phyloP scores from a whole-genome alignment of 2,329 filamentous ascomycete species.

The Arthrinium phaeospermum region DNA sequence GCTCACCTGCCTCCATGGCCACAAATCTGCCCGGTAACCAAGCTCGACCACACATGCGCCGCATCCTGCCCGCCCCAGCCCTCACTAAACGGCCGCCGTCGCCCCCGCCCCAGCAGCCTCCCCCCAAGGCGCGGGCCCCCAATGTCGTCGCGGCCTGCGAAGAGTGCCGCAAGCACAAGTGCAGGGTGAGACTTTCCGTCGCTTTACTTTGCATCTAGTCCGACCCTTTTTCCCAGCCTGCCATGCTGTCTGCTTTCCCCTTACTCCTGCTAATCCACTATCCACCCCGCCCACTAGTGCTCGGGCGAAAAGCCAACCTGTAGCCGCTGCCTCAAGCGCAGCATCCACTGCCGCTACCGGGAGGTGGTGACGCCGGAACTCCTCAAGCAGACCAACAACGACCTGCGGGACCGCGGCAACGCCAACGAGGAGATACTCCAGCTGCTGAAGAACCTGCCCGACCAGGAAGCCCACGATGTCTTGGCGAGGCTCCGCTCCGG shows the following conservation, averaged over 20 bases:
- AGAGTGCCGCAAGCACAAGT: conserved; percentile 40
- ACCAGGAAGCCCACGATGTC: conserved; percentile 41
- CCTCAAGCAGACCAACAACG: conserved; percentile 38
- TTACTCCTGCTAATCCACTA: neutral
- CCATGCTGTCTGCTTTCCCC: no score
- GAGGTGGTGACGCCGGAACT: conserved; percentile 40
- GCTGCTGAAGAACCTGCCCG: conserved; percentile 29
- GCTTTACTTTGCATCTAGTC: neutral
- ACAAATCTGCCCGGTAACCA: neutral
- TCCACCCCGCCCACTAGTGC: conserved; percentile 31
- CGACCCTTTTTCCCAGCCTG: no score
- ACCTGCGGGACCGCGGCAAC: conserved; percentile 35
- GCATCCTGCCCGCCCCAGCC: neutral
- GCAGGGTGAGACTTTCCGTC: conserved; percentile 33
- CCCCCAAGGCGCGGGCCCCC: neutral
- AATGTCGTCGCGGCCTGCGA: conserved; percentile 34
- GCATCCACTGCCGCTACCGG: conserved; percentile 37
- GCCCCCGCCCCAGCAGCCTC: neutral
- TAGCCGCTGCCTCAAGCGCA: conserved; percentile 36
- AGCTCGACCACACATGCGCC: neutral
- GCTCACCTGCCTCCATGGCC: neutral
- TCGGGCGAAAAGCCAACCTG: conserved; percentile 38
- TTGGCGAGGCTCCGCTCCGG: conserved; percentile 44
- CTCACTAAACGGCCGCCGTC: neutral
- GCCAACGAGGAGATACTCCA: conserved; percentile 38